These are phyloP conservation scores for Nannochloris sp. DNA, from an alignment of 139 green algal genomes.

Conservation along the genomic window DNA sequence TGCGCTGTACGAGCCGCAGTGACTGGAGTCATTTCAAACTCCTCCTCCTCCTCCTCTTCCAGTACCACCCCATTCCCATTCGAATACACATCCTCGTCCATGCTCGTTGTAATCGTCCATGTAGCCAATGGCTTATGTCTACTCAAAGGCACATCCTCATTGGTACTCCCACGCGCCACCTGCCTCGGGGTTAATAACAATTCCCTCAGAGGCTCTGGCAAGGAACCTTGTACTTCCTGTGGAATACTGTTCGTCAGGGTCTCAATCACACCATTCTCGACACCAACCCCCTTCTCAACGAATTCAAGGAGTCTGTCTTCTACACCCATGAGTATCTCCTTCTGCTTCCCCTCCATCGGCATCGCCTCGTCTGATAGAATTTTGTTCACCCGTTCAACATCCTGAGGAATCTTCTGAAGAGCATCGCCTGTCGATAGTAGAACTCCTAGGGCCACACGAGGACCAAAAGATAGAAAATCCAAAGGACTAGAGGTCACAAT, in stretches of 20 bases:
- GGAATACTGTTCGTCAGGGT: constrained; percentile 48
- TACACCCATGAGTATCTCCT: constrained; percentile 42
- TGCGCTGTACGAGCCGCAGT: constrained; percentile 31
- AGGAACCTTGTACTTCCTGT: constrained; percentile 31
- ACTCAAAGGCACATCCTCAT: background rate
- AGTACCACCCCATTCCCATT: background rate
- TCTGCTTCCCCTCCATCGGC: constrained; percentile 54
- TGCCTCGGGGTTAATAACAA: constrained; percentile 3
- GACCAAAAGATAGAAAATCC: constrained; percentile 20
- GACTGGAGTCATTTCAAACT: constrained; percentile 11
- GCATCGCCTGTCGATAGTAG: background rate
- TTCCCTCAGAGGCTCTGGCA: constrained; percentile 16
- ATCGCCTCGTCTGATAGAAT: constrained; percentile 50
- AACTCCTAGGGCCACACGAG: constrained; percentile 17
- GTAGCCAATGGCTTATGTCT: constrained; percentile 13
- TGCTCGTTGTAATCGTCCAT: constrained; percentile 18
- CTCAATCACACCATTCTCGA: constrained; percentile 49
- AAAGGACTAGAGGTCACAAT: constrained; percentile 2
- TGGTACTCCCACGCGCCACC: background rate
- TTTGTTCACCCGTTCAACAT: constrained; percentile 34
- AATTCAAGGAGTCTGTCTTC: constrained; percentile 45
- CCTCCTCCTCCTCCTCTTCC: background rate
- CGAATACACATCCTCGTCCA: background rate
- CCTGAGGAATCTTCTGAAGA: constrained; percentile 30
- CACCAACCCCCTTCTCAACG: constrained; percentile 42